Conservation (phyloP, 257 asterid species). For the Verbena officinalis region DNA sequence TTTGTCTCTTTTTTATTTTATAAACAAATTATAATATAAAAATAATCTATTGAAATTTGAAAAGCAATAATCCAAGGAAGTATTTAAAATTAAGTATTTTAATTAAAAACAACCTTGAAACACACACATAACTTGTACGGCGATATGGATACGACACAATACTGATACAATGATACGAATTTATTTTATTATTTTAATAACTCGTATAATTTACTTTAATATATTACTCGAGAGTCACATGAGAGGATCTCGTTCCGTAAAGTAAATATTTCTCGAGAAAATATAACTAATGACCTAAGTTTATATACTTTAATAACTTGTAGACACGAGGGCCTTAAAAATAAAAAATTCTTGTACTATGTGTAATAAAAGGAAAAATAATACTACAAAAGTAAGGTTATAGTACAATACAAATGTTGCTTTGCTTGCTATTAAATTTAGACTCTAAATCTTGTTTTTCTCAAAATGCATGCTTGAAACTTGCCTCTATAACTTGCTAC, state of each 20-base stretch:
- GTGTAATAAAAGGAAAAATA: conserved; percentile 2
- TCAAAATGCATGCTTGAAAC: conserved; percentile 27
- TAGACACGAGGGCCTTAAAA: conserved; percentile 7
- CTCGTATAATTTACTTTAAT: not conserved
- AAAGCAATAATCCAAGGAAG: conserved; percentile 3
- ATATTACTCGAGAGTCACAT: not conserved
- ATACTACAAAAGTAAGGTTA: not conserved
- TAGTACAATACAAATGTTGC: conserved; percentile 13
- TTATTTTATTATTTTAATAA: too few species aligned
- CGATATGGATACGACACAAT: too few species aligned
- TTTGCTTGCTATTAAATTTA: conserved; percentile 15
- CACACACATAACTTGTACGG: not conserved
- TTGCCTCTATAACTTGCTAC: conserved; percentile 14
- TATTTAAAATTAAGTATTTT: not conserved
- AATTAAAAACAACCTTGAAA: conserved; percentile 9
- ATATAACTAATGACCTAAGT: not conserved
- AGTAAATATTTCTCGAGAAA: conserved; percentile 23
- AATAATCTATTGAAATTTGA: too few species aligned
- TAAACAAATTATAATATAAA: too few species aligned
- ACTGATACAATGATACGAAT: too few species aligned
- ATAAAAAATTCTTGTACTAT: not conserved
- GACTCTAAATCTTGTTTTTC: conserved; percentile 20
- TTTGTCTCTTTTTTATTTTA: not conserved
- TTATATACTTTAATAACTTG: not conserved
- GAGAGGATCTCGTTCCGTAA: conserved; percentile 6